phyloP scores from a whole-genome alignment of 1,284 basidiomycete species.

The Termitomyces sp. region DNA sequence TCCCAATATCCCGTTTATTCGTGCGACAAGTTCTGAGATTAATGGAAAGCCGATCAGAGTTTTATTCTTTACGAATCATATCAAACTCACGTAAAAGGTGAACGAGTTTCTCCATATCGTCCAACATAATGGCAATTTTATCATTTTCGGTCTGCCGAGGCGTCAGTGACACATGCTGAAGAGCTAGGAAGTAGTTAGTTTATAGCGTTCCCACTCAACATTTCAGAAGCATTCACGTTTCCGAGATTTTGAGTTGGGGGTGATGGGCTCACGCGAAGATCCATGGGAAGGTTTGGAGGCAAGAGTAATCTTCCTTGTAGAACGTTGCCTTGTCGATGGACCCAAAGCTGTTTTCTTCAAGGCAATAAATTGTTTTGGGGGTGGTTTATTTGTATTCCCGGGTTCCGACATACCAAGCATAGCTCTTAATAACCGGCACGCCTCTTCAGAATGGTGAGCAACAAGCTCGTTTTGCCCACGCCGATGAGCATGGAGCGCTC shows the following conservation, averaged over 20 bases:
- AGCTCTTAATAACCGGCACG: constrained; percentile 42
- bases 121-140: constrained; percentile 32
- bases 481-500: constrained; percentile 59
- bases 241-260: constrained; percentile 34
- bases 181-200: constrained; percentile 21
- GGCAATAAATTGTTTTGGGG: constrained; percentile 16
- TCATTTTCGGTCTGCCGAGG: constrained; percentile 20
- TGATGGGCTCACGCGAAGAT: constrained; percentile 22
- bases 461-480: constrained; percentile 39
- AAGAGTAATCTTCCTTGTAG: constrained; percentile 13
- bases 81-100: constrained; percentile 47
- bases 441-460: constrained; percentile 44
- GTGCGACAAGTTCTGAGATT: constrained; percentile 53
- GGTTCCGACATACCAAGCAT: constrained; percentile 25
- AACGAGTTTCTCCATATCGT: constrained; percentile 46
- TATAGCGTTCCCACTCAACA: constrained; percentile 1
- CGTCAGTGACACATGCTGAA: constrained; percentile 33
- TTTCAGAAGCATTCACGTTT: constrained; percentile 33
- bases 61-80: constrained; percentile 2
- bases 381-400: constrained; percentile 21
- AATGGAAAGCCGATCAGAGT: constrained; percentile 12
- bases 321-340: constrained; percentile 10
- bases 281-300: constrained; percentile 16
- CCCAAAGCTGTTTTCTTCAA: constrained; percentile 14
- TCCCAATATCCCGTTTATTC: constrained; percentile 63